Conservation (phyloP, 345 rosid genomes). For the Raphanus sativus region DNA sequence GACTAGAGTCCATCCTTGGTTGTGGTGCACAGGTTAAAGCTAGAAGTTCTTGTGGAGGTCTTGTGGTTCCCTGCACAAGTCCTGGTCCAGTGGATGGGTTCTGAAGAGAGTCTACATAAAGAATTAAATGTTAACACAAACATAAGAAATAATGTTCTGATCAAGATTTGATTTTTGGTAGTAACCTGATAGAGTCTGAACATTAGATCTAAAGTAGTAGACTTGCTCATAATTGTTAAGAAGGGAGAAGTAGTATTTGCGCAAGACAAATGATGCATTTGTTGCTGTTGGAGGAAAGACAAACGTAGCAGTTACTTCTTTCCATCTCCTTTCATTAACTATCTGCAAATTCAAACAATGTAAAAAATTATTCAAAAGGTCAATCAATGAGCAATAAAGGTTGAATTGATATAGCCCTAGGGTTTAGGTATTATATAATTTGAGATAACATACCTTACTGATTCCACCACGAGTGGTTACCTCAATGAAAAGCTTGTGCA, state of each 20-base stretch:
- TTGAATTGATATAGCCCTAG: background rate
- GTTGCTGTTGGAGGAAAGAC: slow-evolving; percentile 97
- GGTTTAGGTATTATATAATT: background rate
- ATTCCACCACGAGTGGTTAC: slow-evolving; percentile 97
- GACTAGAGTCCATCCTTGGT: slow-evolving; percentile 42
- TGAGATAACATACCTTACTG: slow-evolving; percentile 61
- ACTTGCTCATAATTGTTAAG: slow-evolving; percentile 79
- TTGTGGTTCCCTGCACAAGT: slow-evolving; percentile 43
- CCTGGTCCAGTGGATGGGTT: slow-evolving; percentile 38
- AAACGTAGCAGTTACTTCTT: slow-evolving; percentile 92
- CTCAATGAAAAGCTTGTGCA: slow-evolving; percentile 88
- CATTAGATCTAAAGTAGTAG: slow-evolving; percentile 62
- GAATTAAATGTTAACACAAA: slow-evolving; percentile 10
- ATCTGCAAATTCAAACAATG: slow-evolving; percentile 46
- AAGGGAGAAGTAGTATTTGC: slow-evolving; percentile 83
- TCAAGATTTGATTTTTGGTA: background rate
- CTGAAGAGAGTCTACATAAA: slow-evolving; percentile 54
- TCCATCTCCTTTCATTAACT: slow-evolving; percentile 85
- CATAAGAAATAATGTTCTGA: background rate
- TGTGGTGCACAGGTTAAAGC: slow-evolving; percentile 47
- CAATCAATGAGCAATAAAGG: slow-evolving; percentile 12
- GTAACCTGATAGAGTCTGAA: slow-evolving; percentile 59
- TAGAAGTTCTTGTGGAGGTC: slow-evolving; percentile 48
- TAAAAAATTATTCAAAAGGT: background rate
- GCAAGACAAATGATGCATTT: slow-evolving; percentile 89